These are phyloP conservation scores for Amanita polypyramis DNA, from an alignment of 768 basidiomycete species.

Conservation along the genomic window DNA sequence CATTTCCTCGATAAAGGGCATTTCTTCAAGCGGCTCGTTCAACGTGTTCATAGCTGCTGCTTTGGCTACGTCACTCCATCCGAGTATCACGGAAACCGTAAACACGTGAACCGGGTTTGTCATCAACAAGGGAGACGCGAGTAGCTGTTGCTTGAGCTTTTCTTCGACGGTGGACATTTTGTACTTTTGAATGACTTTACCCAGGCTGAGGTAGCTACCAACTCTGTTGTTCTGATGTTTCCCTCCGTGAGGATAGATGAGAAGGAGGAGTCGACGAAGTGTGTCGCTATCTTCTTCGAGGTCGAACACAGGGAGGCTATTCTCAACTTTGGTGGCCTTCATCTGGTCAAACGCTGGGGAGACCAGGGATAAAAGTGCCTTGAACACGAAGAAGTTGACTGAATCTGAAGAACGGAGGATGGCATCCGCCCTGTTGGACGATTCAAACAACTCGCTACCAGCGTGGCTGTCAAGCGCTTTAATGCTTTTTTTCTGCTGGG, in stretches of 20 bases:
- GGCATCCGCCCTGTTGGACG: constrained; percentile 12
- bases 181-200: constrained; percentile 1
- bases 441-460: neutral
- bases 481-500: neutral
- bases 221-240: neutral
- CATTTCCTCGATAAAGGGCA: neutral
- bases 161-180: neutral
- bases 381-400: constrained; percentile 20
- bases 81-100: neutral
- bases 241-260: neutral
- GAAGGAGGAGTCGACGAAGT: neutral
- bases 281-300: constrained; percentile 2
- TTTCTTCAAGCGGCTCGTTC: neutral
- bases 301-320: neutral
- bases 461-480: neutral
- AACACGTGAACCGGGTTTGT: neutral
- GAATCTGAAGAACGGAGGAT: constrained; percentile 19
- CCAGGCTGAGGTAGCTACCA: neutral
- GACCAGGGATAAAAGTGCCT: constrained; percentile 16
- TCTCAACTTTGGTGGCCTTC: constrained; percentile 6
- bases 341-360: constrained; percentile 23
- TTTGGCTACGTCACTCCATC: neutral
- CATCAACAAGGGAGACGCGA: neutral
- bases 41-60: neutral
- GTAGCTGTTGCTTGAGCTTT: neutral